A percentile compares a stretch with the other conserved stretches of the same genome.
phyloP scores from a whole-genome alignment of 176 grass and related monocot species.

The Musa troglodytarum region DNA sequence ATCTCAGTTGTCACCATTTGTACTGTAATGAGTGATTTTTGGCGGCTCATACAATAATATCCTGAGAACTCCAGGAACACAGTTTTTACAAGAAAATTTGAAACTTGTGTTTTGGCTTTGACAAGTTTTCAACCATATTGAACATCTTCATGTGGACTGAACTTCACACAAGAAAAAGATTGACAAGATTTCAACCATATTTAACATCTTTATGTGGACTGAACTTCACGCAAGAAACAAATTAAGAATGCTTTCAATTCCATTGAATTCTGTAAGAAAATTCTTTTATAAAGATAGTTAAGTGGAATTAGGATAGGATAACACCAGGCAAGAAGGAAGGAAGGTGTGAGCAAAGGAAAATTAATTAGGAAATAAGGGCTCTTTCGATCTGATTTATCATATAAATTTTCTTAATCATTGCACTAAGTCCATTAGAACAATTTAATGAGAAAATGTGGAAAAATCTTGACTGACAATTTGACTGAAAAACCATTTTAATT shows the following conservation, averaged over 20 bases:
- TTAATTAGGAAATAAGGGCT: too few relatives aligned
- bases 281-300: not conserved
- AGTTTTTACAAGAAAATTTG: not conserved
- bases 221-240: too few relatives aligned
- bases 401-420: too few relatives aligned
- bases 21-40: not conserved
- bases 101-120: not conserved
- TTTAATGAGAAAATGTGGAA: too few relatives aligned
- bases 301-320: not conserved
- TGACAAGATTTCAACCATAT: not conserved
- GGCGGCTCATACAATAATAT: not conserved
- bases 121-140: not conserved
- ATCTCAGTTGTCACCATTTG: not conserved
- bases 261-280: too few relatives aligned
- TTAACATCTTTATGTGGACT: not conserved
- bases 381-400: too few relatives aligned
- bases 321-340: not conserved
- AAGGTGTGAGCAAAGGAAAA: not conserved
- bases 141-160: not conserved
- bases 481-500: too few relatives aligned
- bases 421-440: too few relatives aligned
- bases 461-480: too few relatives aligned
- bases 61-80: not conserved
- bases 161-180: not conserved
- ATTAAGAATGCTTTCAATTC: too few relatives aligned